These are phyloP conservation scores for Ogataea nonfermentans DNA, from an alignment of 805 yeast genomes.

Conservation along the genomic window DNA sequence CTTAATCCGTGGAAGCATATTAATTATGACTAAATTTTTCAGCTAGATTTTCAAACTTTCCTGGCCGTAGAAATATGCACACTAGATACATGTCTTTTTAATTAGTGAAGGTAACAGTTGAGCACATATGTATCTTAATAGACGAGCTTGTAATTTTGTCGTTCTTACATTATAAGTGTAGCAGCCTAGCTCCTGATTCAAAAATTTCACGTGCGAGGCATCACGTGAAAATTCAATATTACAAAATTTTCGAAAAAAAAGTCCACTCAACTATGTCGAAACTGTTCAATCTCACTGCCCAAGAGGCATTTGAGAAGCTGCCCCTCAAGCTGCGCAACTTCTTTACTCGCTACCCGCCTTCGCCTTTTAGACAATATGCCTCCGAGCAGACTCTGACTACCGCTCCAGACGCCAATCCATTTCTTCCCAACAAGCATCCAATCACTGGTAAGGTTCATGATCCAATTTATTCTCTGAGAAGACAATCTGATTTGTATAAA, in stretches of 20 bases:
- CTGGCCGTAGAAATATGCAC: too few species aligned
- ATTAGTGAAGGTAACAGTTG: too few species aligned
- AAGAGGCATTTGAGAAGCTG: conserved; percentile 44
- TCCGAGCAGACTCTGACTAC: conserved; percentile 59
- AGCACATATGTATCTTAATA: too few species aligned
- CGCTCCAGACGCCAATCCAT: conserved; percentile 80
- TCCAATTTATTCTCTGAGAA: conserved; percentile 75
- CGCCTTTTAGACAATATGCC: conserved; percentile 69
- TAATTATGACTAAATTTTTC: conserved; percentile 5
- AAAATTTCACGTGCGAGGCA: neutral
- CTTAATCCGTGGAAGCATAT: conserved; percentile 6
- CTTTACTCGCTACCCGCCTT: conserved; percentile 81
- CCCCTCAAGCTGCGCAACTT: conserved; percentile 71
- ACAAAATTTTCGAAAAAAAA: neutral
- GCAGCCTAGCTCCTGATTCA: too few species aligned
- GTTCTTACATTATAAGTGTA: too few species aligned
- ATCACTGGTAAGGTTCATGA: conserved; percentile 74
- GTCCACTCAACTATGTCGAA: conserved; percentile 14
- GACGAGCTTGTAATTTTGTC: too few species aligned
- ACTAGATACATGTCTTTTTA: too few species aligned
- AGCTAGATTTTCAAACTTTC: neutral
- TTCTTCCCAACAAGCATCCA: conserved; percentile 80
- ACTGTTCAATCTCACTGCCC: conserved; percentile 30
- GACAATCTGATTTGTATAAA: conserved; percentile 81
- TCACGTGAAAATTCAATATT: conserved; percentile 4